Percentiles rank a stretch among this genome's conserved stretches.
Conservation (phyloP, 2,329 filamentous ascomycete genomes). For the Pestalotiopsis sp. region DNA sequence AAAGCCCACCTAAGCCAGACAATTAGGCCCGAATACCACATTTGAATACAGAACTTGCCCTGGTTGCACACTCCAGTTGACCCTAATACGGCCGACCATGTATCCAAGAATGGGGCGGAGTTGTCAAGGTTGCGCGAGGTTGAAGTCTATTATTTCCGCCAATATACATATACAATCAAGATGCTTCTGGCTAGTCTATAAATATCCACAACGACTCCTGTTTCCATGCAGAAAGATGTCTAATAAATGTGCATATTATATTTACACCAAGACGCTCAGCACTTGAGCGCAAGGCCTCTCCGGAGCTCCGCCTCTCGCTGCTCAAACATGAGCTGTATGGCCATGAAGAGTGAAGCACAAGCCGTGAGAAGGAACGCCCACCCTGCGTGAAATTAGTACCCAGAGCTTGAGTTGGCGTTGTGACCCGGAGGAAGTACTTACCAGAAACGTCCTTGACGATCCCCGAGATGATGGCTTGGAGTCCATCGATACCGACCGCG, state of each 20-base stretch:
- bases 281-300: conserved; percentile 52
- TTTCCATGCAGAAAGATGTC: not conserved
- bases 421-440: conserved; percentile 35
- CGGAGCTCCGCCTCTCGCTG: conserved; percentile 82
- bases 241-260: not conserved
- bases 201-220: not conserved
- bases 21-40: too few species aligned
- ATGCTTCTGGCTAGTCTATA: not conserved
- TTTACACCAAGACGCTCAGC: not conserved
- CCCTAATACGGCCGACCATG: too few species aligned
- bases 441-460: conserved; percentile 77
- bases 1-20: too few species aligned
- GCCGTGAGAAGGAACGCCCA: conserved; percentile 72
- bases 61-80: too few species aligned
- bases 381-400: conserved; percentile 45
- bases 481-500: conserved; percentile 85
- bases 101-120: not conserved
- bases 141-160: not conserved
- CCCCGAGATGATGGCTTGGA: conserved; percentile 74
- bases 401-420: conserved; percentile 21
- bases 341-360: conserved; percentile 78
- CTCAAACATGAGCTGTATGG: conserved; percentile 95
- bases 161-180: not conserved
- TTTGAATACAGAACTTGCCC: too few species aligned
- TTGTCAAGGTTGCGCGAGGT: not conserved